These are phyloP conservation scores for Microcos paniculata DNA, from an alignment of 345 rosid genomes.

Conservation along the genomic window DNA sequence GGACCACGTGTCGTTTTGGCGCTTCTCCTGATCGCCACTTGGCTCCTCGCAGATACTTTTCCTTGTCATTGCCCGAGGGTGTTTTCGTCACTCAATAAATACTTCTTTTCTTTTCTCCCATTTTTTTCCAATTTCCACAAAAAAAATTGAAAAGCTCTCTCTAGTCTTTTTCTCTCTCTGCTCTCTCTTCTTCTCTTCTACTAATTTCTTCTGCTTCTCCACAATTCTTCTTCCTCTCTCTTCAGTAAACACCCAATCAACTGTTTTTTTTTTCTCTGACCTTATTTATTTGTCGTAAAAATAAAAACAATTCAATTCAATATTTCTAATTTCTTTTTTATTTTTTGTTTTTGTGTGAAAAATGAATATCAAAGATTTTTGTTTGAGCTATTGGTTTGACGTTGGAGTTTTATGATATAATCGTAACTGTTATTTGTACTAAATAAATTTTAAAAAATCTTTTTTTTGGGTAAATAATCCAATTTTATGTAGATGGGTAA, in stretches of 20 bases:
- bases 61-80: conserved; percentile 14
- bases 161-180: not conserved
- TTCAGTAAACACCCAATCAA: not conserved
- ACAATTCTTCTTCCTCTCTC: conserved; percentile 1
- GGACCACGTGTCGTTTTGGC: conserved; percentile 63
- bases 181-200: not conserved
- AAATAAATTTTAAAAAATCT: not conserved
- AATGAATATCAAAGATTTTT: not conserved
- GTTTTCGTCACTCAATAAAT: conserved; percentile 34
- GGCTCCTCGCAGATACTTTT: conserved; percentile 35
- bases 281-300: not conserved
- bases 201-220: not conserved
- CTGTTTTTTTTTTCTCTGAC: not conserved
- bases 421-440: not conserved
- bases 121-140: not conserved
- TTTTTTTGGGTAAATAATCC: not conserved
- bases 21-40: conserved; percentile 64
- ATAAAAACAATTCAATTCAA: not conserved
- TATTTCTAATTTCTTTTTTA: not conserved
- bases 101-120: not conserved
- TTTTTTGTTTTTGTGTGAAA: not conserved
- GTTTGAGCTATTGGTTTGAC: conserved; percentile 9
- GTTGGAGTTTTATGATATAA: conserved; percentile 9
- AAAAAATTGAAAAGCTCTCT: not conserved
- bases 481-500: conserved; percentile 27